Percentiles rank a stretch among this genome's conserved stretches.
Conservation (phyloP, 208 protist genomes). For the Trypanosoma conorhini region DNA sequence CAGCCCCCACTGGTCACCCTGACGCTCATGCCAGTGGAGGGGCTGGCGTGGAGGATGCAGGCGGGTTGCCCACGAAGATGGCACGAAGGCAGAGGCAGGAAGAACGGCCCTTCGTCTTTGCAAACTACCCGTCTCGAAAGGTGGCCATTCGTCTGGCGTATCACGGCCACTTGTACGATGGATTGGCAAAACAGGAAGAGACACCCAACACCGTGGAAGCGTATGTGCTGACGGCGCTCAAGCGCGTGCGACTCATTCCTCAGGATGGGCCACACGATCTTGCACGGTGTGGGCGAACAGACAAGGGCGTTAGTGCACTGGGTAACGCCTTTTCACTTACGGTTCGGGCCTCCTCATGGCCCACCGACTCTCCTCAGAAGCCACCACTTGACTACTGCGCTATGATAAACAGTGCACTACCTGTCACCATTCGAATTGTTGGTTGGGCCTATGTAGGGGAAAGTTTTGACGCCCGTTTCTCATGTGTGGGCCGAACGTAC, state of each 20-base stretch:
- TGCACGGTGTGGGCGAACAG: constrained; percentile 81
- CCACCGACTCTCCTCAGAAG: constrained; percentile 37
- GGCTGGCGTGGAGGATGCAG: not conserved
- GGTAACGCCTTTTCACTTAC: constrained; percentile 81
- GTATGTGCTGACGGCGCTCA: constrained; percentile 49
- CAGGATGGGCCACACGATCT: constrained; percentile 62
- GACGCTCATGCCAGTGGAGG: not conserved
- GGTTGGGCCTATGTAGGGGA: constrained; percentile 90
- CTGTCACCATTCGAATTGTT: constrained; percentile 93
- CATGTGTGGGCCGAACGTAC: constrained; percentile 87
- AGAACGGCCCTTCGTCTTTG: constrained; percentile 56
- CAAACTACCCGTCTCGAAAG: constrained; percentile 74
- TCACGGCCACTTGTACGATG: constrained; percentile 83
- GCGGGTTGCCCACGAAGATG: not conserved
- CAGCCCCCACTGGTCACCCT: not conserved
- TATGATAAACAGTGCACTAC: constrained; percentile 95
- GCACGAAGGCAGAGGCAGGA: constrained; percentile 30
- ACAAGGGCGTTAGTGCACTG: constrained; percentile 90
- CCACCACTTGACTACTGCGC: constrained; percentile 91
- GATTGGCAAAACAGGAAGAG: constrained; percentile 82
- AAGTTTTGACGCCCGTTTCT: constrained; percentile 93
- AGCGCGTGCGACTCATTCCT: constrained; percentile 60
- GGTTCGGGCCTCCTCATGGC: constrained; percentile 55
- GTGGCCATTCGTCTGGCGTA: constrained; percentile 86
- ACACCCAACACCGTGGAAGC: constrained; percentile 85